Percentiles rank a stretch among this genome's conserved stretches.
Evolutionary conservation across 2,329 filamentous ascomycete species (phyloP).

Genomic region (Drechslerella coelobrocha): DNA sequence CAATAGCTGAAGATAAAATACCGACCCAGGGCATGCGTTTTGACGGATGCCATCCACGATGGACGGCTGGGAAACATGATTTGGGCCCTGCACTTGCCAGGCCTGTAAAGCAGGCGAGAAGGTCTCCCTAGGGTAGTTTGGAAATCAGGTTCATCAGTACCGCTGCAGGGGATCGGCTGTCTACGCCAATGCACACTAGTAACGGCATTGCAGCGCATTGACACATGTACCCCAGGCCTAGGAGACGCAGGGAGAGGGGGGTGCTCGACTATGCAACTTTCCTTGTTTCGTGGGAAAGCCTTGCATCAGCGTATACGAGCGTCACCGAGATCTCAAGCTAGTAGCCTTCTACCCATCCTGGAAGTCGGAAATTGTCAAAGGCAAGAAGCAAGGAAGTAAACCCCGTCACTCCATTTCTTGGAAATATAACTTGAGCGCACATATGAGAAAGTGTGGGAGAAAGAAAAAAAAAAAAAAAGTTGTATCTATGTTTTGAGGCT

Average conservation of each 20-base stretch:
- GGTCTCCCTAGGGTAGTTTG: no score
- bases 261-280: not conserved
- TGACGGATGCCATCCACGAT: not conserved
- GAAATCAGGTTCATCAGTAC: no score
- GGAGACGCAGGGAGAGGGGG: not conserved
- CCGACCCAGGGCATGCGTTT: not conserved
- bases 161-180: no score
- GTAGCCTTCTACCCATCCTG: not conserved
- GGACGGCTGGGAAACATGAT: no score
- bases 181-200: no score
- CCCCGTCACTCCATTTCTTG: not conserved
- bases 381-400: not conserved
- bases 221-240: not conserved
- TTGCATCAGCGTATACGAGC: not conserved
- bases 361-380: not conserved
- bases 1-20: not conserved
- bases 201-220: no score
- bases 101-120: no score
- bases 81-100: no score
- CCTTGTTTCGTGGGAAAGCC: constrained; percentile 5
- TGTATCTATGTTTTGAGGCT: not conserved
- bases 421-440: not conserved
- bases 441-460: not conserved
- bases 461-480: not conserved
- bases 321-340: not conserved